Conservation (phyloP, 371 early-diverging fungal species). For the Coemansia sp. region DNA sequence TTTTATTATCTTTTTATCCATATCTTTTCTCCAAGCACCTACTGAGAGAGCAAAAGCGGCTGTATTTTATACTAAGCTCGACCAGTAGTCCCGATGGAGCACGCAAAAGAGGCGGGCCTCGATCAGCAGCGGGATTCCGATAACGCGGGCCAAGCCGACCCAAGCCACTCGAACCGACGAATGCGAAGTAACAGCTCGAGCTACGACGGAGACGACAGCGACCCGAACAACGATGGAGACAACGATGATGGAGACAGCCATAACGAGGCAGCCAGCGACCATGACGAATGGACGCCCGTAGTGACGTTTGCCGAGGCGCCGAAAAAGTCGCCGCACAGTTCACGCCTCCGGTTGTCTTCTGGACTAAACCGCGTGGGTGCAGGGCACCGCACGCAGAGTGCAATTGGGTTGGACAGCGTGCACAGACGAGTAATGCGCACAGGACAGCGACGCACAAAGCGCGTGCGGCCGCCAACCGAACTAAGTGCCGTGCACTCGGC, state of each 20-base stretch:
- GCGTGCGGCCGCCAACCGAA: background rate
- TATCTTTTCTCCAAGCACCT: background rate
- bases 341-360: background rate
- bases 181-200: constrained; percentile 5
- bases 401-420: background rate
- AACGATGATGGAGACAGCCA: background rate
- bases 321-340: background rate
- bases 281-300: constrained; percentile 21
- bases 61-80: too few relatives aligned
- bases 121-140: background rate
- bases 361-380: background rate
- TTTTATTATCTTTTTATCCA: background rate
- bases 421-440: background rate
- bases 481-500: constrained; percentile 4
- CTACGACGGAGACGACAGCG: constrained; percentile 26
- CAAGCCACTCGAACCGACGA: background rate
- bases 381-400: background rate
- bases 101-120: background rate
- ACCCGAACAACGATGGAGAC: background rate
- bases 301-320: constrained; percentile 37
- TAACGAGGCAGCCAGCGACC: background rate
- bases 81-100: constrained; percentile 1
- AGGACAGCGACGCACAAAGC: constrained; percentile 1
- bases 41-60: too few relatives aligned
- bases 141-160: background rate